A percentile compares a stretch with the other conserved stretches of the same genome.
These are phyloP conservation scores for Paecilomyces formosus DNA, from an alignment of 2,329 filamentous ascomycete species.

Conservation along the genomic window DNA sequence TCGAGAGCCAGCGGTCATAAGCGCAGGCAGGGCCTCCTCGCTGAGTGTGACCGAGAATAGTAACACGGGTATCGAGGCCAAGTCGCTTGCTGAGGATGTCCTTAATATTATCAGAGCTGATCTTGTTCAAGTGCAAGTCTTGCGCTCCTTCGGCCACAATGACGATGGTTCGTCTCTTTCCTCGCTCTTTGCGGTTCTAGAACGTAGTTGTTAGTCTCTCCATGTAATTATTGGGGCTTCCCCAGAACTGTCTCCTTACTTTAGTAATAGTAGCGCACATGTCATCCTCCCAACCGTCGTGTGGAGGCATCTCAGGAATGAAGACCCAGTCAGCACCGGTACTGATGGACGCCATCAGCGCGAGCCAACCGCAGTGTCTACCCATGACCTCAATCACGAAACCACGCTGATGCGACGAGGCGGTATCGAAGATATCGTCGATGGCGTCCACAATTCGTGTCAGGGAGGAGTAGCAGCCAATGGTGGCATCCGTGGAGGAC, in stretches of 20 bases:
- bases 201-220: constrained; percentile 15
- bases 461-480: constrained; percentile 91
- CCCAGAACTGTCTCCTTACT: constrained; percentile 38
- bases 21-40: constrained; percentile 86
- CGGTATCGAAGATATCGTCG: constrained; percentile 87
- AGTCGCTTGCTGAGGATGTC: constrained; percentile 76
- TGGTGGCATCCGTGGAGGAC: constrained; percentile 92
- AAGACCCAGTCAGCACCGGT: constrained; percentile 96
- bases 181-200: constrained; percentile 69
- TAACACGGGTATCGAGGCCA: constrained; percentile 84
- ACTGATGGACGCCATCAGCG: constrained; percentile 89
- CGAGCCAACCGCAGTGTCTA: constrained; percentile 93
- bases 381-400: constrained; percentile 99
- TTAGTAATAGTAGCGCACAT: constrained; percentile 74
- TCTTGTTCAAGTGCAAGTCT: constrained; percentile 75
- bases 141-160: constrained; percentile 95
- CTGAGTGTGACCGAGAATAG: constrained; percentile 94
- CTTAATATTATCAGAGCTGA: constrained; percentile 74
- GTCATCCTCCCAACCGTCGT: constrained; percentile 78
- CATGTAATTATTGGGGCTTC: not conserved
- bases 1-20: constrained; percentile 89
- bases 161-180: constrained; percentile 96
- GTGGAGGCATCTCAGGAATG: constrained; percentile 86
- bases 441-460: constrained; percentile 91
- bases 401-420: constrained; percentile 88